Percentiles rank a stretch among this genome's conserved stretches.
Evolutionary conservation across 1,139 yeast genomes (phyloP).

Genomic region (Blastobotrys raffinosifermentans): DNA sequence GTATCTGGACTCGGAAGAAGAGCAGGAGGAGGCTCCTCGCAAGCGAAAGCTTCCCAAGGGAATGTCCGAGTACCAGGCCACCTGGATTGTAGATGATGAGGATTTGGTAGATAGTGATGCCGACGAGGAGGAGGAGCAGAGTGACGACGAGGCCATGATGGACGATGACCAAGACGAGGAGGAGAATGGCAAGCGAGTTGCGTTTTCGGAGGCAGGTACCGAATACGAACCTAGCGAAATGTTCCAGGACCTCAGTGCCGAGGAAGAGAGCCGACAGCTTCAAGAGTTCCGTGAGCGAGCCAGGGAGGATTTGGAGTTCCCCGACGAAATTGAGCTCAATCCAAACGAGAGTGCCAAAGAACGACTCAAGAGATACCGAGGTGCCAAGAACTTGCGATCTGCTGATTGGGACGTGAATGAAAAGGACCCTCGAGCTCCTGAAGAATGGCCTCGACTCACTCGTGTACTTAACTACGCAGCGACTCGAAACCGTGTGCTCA

Average conservation of each 20-base stretch:
- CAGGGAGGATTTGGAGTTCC: slow-evolving; percentile 84
- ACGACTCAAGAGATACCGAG: slow-evolving; percentile 71
- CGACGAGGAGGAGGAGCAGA: slow-evolving; percentile 39
- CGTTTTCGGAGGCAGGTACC: slow-evolving; percentile 34
- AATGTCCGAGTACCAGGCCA: slow-evolving; percentile 88
- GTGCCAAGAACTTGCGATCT: slow-evolving; percentile 73
- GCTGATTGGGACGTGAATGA: slow-evolving; percentile 90
- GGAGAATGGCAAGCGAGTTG: slow-evolving; percentile 24
- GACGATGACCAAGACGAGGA: slow-evolving; percentile 31
- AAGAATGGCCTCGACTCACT: slow-evolving; percentile 68
- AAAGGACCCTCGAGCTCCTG: slow-evolving; percentile 66
- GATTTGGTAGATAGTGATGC: slow-evolving; percentile 32
- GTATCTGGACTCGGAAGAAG: slow-evolving; percentile 22
- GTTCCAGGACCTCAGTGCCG: slow-evolving; percentile 70
- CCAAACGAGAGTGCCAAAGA: slow-evolving; percentile 75
- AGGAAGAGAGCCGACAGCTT: slow-evolving; percentile 78
- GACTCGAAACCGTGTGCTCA: slow-evolving; percentile 62
- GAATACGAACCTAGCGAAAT: slow-evolving; percentile 47
- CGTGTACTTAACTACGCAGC: slow-evolving; percentile 75
- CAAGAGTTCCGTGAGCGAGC: slow-evolving; percentile 62
- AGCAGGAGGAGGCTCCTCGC: slow-evolving; percentile 23
- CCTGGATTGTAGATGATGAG: slow-evolving; percentile 75
- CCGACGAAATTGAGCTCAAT: slow-evolving; percentile 85
- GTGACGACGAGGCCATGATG: slow-evolving; percentile 38
- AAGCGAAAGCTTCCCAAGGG: slow-evolving; percentile 68